Evolutionary conservation across 306 rosid genomes (phyloP), one percentile per base, ranked within the genome.

Genomic region (Phaseolus lunatus): DNA sequence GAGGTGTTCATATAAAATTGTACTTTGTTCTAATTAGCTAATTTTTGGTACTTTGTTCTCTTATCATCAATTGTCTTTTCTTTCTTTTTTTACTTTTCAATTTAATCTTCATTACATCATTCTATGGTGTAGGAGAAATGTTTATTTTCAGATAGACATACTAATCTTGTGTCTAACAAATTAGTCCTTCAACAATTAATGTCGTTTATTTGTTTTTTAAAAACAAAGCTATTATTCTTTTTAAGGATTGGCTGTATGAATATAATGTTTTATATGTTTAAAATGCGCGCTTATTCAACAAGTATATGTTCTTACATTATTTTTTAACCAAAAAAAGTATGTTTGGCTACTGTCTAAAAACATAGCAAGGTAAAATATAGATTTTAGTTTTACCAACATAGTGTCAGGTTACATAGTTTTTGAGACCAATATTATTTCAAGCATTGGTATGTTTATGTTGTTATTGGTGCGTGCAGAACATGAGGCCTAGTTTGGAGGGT

Each of bases 401-500:
- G n/a, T n/a, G n/a, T n/a, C n/a, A n/a, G n/a, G n/a, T n/a, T n/a
- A n/a, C n/a, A n/a, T n/a, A n/a, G n/a, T n/a, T n/a, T n/a, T n/a
- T n/a, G n/a, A n/a, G n/a, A n/a, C n/a, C n/a, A n/a, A n/a, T n/a
- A n/a, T n/a, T n/a, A n/a, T 77, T 41, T 64, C 19, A 37, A 3
- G 67, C n/a, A 8, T 16, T 24, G 35, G 12, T 29, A 41, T 43
- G 3, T 39, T 57, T 5, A 12, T 58, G 35, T n/a, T 33, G 18
- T 18, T 73, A 53, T 57, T 13, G 63, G 14, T 57, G 64, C 3
- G 13, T 76, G 67, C 82, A 90, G 93, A 85, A 80, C 18, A 9
- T 75, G 43, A 75, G 93, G 74, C 92, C 96, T 43, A 58, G 87
- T 65, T 39, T 89, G 43, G 87, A 82, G 4, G 87, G 57, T 14